These are phyloP conservation scores for Brassica nigra DNA, from an alignment of 345 rosid genomes.

Conservation along the genomic window DNA sequence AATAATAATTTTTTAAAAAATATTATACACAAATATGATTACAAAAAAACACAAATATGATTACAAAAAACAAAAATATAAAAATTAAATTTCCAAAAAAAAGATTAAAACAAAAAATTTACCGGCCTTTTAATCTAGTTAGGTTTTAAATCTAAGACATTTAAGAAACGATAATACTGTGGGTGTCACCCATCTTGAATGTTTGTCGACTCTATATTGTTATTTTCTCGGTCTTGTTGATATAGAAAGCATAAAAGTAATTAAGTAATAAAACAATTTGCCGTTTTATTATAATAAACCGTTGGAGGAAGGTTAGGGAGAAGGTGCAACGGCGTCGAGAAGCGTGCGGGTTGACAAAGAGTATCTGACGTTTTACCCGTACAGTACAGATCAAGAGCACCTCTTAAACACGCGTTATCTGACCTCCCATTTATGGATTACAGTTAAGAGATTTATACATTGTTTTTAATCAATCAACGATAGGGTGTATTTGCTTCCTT, in stretches of 20 bases:
- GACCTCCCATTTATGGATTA: background rate
- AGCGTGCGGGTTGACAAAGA: conserved; percentile 19
- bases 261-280: background rate
- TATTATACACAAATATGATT: too few relatives aligned
- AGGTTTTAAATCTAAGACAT: background rate
- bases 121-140: too few relatives aligned
- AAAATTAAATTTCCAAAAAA: too few relatives aligned
- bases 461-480: background rate
- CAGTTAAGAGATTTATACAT: conserved; percentile 8
- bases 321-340: conserved; percentile 24
- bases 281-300: background rate
- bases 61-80: too few relatives aligned
- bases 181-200: background rate
- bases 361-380: conserved; percentile 14
- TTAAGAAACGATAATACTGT: background rate
- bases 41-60: too few relatives aligned
- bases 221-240: background rate
- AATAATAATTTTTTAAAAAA: too few relatives aligned
- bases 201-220: background rate
- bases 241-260: background rate
- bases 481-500: conserved; percentile 21
- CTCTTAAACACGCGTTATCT: background rate
- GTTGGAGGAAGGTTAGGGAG: conserved; percentile 30
- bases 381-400: conserved; percentile 25
- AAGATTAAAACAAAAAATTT: too few relatives aligned